Conservation (phyloP, 2,329 filamentous ascomycete species). For the Trichoderma sp. region DNA sequence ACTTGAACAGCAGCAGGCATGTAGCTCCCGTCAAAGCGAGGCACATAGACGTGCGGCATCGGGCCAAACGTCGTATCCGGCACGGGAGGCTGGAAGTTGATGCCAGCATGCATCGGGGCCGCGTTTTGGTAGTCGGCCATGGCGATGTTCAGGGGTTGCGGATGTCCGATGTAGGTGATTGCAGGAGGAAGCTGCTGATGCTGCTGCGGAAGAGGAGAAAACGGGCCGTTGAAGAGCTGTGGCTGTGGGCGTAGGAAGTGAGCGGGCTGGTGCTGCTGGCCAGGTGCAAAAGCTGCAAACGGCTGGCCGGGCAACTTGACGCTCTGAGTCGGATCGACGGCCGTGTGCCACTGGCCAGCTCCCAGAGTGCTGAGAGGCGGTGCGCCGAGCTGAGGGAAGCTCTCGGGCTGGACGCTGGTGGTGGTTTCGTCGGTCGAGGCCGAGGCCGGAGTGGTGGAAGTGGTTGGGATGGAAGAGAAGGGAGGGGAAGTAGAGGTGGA, state of each 20-base stretch:
- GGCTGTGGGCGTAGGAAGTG: conserved; percentile 20
- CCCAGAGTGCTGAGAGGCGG: conserved; percentile 26
- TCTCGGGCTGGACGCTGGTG: conserved; percentile 27
- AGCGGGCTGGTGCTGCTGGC: conserved; percentile 10
- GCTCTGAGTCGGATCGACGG: conserved; percentile 38
- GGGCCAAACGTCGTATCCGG: conserved; percentile 59
- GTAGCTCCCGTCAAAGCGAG: conserved; percentile 49
- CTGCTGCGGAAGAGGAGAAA: background rate
- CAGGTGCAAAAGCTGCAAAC: conserved; percentile 24
- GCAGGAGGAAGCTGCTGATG: background rate
- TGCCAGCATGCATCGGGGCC: conserved; percentile 44
- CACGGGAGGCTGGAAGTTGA: conserved; percentile 60
- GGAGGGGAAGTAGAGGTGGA: conserved; percentile 2
- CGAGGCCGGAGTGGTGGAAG: background rate
- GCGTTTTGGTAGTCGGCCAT: conserved; percentile 47
- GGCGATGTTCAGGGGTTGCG: conserved; percentile 25
- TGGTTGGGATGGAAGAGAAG: background rate
- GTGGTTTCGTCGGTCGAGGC: background rate
- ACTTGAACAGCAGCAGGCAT: conserved; percentile 36
- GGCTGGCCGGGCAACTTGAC: conserved; percentile 30
- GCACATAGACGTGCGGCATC: conserved; percentile 56
- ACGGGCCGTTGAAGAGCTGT: conserved; percentile 16
- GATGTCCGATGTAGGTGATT: conserved; percentile 33
- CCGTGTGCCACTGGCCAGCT: conserved; percentile 37
- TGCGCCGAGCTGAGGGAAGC: conserved; percentile 35